These are phyloP conservation scores for Saccharomycopsis vini DNA, from an alignment of 805 yeast species.

Conservation along the genomic window DNA sequence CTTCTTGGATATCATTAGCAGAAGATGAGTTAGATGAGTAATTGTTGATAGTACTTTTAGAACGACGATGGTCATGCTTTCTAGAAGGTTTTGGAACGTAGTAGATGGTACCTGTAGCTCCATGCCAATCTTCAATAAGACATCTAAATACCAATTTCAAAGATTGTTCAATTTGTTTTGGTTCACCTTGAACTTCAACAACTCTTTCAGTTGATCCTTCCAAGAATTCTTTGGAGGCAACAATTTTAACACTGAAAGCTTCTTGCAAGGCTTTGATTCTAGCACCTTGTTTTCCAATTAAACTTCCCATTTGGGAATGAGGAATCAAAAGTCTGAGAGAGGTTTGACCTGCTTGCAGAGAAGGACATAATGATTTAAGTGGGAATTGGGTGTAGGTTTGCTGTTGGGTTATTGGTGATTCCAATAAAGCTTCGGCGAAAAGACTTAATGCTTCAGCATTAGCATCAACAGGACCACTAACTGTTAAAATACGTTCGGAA, in stretches of 20 bases:
- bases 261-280: slow-evolving; percentile 75
- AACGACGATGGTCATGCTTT: neutral
- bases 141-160: slow-evolving; percentile 56
- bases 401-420: slow-evolving; percentile 23
- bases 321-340: slow-evolving; percentile 67
- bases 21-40: slow-evolving; percentile 9
- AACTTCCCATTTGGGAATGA: slow-evolving; percentile 79
- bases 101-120: slow-evolving; percentile 53
- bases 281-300: slow-evolving; percentile 76
- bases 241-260: slow-evolving; percentile 61
- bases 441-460: slow-evolving; percentile 62
- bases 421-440: slow-evolving; percentile 57
- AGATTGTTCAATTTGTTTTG: slow-evolving; percentile 50
- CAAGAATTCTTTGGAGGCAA: slow-evolving; percentile 77
- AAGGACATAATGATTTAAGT: slow-evolving; percentile 46
- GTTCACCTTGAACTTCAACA: slow-evolving; percentile 79
- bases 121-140: slow-evolving; percentile 64
- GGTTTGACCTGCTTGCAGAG: slow-evolving; percentile 42
- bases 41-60: slow-evolving; percentile 3
- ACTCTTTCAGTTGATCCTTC: slow-evolving; percentile 78
- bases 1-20: slow-evolving; percentile 6
- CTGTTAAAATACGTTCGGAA: slow-evolving; percentile 73
- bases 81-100: slow-evolving; percentile 45
- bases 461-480: slow-evolving; percentile 62
- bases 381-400: slow-evolving; percentile 47